Evolutionary conservation across 2,329 filamentous ascomycete genomes (phyloP).

Genomic region (Monosporascus sp.): DNA sequence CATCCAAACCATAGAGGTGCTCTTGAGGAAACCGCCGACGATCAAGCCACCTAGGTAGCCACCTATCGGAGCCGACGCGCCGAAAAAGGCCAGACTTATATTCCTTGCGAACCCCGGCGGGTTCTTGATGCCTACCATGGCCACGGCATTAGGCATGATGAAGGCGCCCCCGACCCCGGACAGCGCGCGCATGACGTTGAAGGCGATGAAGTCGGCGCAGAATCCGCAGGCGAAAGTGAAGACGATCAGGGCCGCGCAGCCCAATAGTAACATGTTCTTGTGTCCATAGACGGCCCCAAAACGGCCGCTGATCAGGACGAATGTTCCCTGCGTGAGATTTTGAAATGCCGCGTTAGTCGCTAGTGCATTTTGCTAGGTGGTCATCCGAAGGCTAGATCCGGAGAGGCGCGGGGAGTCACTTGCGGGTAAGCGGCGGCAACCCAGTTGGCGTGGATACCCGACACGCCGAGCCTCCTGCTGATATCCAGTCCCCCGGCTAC

Average conservation of each 20-base stretch:
- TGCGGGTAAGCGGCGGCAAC: slow-evolving; percentile 34
- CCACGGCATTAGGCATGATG: slow-evolving; percentile 48
- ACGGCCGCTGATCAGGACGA: slow-evolving; percentile 47
- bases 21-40: slow-evolving; percentile 31
- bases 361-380: background rate
- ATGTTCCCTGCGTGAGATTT: slow-evolving; percentile 45
- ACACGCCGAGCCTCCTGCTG: slow-evolving; percentile 22
- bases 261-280: slow-evolving; percentile 39
- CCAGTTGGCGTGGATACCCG: slow-evolving; percentile 32
- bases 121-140: slow-evolving; percentile 42
- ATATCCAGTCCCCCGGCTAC: slow-evolving; percentile 23
- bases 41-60: slow-evolving; percentile 37
- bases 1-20: slow-evolving; percentile 34
- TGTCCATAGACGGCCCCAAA: slow-evolving; percentile 50
- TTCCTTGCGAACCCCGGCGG: slow-evolving; percentile 41
- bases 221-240: slow-evolving; percentile 42
- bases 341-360: background rate
- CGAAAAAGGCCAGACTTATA: slow-evolving; percentile 40
- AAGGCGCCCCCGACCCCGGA: slow-evolving; percentile 46
- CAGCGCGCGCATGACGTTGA: slow-evolving; percentile 27
- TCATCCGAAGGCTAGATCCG: background rate
- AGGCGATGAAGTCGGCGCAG: slow-evolving; percentile 34
- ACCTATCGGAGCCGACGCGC: slow-evolving; percentile 40
- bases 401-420: slow-evolving; percentile 2
- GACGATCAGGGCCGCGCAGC: slow-evolving; percentile 35